Conservation (phyloP, 2,329 filamentous ascomycete genomes). For the Fusarium siculi region DNA sequence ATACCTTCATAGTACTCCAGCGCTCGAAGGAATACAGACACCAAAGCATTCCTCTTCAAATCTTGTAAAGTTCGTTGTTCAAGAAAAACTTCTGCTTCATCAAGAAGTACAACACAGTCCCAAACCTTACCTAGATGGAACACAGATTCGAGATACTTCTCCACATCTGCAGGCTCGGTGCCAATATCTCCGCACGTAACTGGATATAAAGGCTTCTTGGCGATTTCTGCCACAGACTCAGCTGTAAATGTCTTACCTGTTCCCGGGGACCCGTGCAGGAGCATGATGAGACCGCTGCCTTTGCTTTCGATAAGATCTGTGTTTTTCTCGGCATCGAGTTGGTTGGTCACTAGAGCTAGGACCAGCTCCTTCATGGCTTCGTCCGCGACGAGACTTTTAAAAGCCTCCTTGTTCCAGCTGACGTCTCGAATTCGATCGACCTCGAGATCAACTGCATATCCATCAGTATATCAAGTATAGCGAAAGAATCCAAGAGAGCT, state of each 20-base stretch:
- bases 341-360: constrained; percentile 4
- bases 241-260: constrained; percentile 29
- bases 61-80: neutral
- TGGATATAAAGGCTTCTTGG: constrained; percentile 29
- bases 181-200: constrained; percentile 36
- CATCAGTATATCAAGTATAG: accelerated
- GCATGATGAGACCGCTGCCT: constrained; percentile 5
- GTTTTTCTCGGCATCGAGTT: constrained; percentile 1
- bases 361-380: constrained; percentile 14
- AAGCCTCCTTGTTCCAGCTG: constrained; percentile 4
- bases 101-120: constrained; percentile 21
- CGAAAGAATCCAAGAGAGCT: accelerated
- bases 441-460: neutral
- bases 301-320: constrained; percentile 25
- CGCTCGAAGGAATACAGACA: constrained; percentile 9
- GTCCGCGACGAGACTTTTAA: neutral
- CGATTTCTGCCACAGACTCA: constrained; percentile 27
- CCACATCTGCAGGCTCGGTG: constrained; percentile 26
- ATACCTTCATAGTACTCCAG: constrained; percentile 16
- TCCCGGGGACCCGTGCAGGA: neutral
- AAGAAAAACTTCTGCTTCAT: constrained; percentile 22
- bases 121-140: constrained; percentile 24
- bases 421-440: constrained; percentile 3
- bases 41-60: neutral
- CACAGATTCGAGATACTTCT: constrained; percentile 27